Evolutionary conservation across 148 eudicot genomes (phyloP), one percentile per base, ranked within the genome.

Genomic region (Fagopyrum homotropicum): DNA sequence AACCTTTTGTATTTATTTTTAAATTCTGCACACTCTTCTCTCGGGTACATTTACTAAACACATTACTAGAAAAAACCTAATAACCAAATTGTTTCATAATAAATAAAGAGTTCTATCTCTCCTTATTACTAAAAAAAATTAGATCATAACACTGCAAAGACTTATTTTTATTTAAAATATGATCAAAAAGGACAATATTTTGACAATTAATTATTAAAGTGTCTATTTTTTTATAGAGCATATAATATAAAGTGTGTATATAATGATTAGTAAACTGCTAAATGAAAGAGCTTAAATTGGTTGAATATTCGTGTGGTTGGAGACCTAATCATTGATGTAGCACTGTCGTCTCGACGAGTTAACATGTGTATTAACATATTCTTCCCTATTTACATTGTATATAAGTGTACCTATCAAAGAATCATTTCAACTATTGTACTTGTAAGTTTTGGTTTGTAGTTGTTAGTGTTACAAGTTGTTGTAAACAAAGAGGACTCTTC

Each of bases 301-400:
- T 66, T 66, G 71, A 66, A 35, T 66, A 66, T 66, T 66, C 46
- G 11, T 63, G 69, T 66, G 71, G 71, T 66, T 66, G 47, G 71
- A 66, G 71, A 14, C 71, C 71, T 66, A 66, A 66, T 66, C 46
- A 66, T 66, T 66, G 71, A 35, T 4, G 43, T 12, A 66, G 19
- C 71, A 66, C 71, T 66, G 22, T 43, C 71, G 43, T 66, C 17
- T 35, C 22, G 46, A 66, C 71, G 40, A 43, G 15, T 6, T 40
- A 66, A 43, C 71, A 66, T 43, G 46, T 12, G 43, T 61, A 26
- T 9, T 6, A 66, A 35, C 45, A 61, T 26, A 61, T 61, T 61
- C 68, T 26, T 61, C 29, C 30, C 30, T 55, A 55, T 57, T 6
- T 19, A 57, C 8, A 1, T 57, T 57, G 7, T 7, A 2, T 6